Percentiles rank a stretch among this genome's conserved stretches.
These are phyloP conservation scores for Fusarium longipes DNA, from an alignment of 2,329 filamentous ascomycete genomes.

Conservation along the genomic window DNA sequence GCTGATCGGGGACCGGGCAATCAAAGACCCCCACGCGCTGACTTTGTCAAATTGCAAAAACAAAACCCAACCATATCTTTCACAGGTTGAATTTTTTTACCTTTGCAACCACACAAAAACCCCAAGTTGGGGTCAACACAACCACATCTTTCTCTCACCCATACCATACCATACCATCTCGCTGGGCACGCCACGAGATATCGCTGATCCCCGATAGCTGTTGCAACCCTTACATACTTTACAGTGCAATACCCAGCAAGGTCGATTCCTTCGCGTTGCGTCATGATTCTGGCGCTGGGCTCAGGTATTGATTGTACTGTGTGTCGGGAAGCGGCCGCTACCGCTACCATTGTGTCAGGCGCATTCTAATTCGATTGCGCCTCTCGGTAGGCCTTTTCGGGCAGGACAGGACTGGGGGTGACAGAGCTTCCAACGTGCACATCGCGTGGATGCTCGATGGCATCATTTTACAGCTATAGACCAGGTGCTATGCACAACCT, in stretches of 20 bases:
- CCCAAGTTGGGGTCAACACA: constrained; percentile 30
- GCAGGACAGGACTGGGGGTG: constrained; percentile 1
- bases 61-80: constrained; percentile 45
- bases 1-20: constrained; percentile 19
- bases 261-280: constrained; percentile 3
- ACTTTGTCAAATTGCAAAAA: constrained; percentile 47
- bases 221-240: constrained; percentile 25
- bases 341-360: not conserved
- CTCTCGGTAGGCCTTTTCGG: not conserved
- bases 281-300: constrained; percentile 16
- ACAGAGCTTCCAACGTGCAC: not conserved
- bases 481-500: constrained; percentile 4
- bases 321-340: constrained; percentile 17
- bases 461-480: constrained; percentile 12
- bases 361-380: not conserved
- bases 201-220: constrained; percentile 38
- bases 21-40: constrained; percentile 46
- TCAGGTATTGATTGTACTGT: not conserved
- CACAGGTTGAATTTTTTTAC: constrained; percentile 23
- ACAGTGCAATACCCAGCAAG: constrained; percentile 11
- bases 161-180: constrained; percentile 4
- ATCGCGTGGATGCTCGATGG: constrained; percentile 3
- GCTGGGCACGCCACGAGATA: constrained; percentile 35
- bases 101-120: constrained; percentile 40
- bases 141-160: constrained; percentile 10